phyloP scores from a whole-genome alignment of 2,329 filamentous ascomycete species.

The Ceratocystis alfenasii region DNA sequence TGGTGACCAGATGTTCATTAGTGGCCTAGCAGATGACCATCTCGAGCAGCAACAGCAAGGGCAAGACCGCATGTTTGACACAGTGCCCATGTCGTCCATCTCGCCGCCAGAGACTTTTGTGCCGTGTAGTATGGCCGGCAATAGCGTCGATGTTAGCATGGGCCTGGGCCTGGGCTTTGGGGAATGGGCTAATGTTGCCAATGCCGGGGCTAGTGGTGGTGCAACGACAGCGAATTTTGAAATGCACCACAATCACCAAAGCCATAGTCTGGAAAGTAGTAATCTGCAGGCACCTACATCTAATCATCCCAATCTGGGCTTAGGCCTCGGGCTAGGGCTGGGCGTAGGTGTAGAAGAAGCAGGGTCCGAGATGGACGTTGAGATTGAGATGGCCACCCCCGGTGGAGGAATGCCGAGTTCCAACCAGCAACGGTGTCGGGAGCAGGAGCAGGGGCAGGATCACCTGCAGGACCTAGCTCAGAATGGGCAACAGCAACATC shows the following conservation, averaged over 20 bases:
- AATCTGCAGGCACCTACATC: not conserved
- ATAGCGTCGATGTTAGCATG: not conserved
- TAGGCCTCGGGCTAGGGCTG: not conserved
- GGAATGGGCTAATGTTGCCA: not conserved
- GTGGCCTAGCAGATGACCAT: not conserved
- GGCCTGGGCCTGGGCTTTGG: not conserved
- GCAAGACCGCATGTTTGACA: not conserved
- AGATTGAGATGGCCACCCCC: not conserved
- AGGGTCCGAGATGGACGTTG: not conserved
- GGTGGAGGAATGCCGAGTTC: not conserved
- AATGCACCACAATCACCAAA: not conserved
- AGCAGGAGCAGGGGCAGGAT: not conserved
- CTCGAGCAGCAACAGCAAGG: not conserved
- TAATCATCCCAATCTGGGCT: not conserved
- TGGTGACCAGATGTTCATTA: constrained; percentile 14
- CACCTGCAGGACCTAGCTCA: too few relatives aligned
- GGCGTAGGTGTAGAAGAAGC: not conserved
- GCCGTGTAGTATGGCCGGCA: not conserved
- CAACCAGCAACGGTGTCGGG: not conserved
- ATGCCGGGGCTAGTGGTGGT: not conserved
- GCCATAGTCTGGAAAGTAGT: not conserved
- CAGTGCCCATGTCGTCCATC: not conserved
- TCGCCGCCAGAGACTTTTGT: constrained; percentile 6
- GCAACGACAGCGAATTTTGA: not conserved
- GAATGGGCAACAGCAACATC: not conserved